Conservation (phyloP, 306 rosid species). For the Phaseolus lunatus region DNA sequence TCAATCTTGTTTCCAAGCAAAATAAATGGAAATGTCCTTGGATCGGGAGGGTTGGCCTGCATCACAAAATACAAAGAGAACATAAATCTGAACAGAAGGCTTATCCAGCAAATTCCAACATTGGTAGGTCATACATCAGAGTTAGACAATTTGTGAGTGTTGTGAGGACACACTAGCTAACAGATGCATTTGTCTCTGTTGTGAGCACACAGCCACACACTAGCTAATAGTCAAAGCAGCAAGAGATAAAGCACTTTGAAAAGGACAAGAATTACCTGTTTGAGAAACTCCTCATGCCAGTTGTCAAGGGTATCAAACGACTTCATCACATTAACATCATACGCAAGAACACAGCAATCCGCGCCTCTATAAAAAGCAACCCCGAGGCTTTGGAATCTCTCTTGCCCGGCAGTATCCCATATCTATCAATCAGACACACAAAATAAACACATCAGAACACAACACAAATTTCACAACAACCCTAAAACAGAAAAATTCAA, state of each 20-base stretch:
- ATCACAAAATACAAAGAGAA: slow-evolving; percentile 25
- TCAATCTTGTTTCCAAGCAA: slow-evolving; percentile 97
- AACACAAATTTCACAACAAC: slow-evolving; percentile 6
- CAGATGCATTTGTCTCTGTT: neutral
- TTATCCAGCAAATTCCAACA: slow-evolving; percentile 6
- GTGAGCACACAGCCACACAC: neutral
- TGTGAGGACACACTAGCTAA: neutral
- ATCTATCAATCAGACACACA: slow-evolving; percentile 60
- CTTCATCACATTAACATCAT: slow-evolving; percentile 90
- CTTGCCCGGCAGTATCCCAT: slow-evolving; percentile 99
- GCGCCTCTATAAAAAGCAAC: slow-evolving; percentile 95
- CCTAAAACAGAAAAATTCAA: neutral
- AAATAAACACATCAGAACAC: neutral
- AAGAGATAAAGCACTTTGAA: slow-evolving; percentile 8
- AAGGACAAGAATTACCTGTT: slow-evolving; percentile 62
- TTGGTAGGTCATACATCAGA: slow-evolving; percentile 17
- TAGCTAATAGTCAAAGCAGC: neutral
- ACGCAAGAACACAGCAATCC: slow-evolving; percentile 91
- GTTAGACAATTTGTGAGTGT: neutral
- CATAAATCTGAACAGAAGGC: slow-evolving; percentile 35
- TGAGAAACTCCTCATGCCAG: slow-evolving; percentile 98
- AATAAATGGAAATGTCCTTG: slow-evolving; percentile 83
- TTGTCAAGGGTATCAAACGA: slow-evolving; percentile 91
- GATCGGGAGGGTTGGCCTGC: slow-evolving; percentile 84
- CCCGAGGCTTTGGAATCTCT: slow-evolving; percentile 96